Base-by-base conservation (phyloP, 2,329 filamentous ascomycete species). In the Penicillium glabrum region DNA sequence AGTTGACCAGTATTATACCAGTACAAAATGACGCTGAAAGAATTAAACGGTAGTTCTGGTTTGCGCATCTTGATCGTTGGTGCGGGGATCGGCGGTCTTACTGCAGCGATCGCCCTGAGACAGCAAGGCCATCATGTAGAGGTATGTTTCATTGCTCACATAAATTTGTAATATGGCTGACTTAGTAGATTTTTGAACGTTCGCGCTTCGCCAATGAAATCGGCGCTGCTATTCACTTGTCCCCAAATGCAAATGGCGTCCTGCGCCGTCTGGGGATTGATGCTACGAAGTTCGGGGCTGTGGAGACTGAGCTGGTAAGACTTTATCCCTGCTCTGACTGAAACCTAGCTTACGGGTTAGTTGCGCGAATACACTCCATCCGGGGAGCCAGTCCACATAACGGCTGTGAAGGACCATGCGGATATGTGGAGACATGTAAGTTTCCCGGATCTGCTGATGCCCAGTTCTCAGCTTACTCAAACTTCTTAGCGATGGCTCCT, bases 181-280 rank as follows among this genome's bases (percentile, higher is more conserved):
- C 13, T 51, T n/a, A 7, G 14, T 52, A 83, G 80, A 57, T 86
- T 0, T 82, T 79, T 49, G 84, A 87, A 61, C 80, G 84, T 65
- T 86, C 83, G 0, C 73, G 74, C 1, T 80, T 86, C 33, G 79
- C 80, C 16, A 80, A 75, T 50, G 85, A 87, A 68, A 72, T 78
- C 1, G 86, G 85, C 0, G 85, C 86, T 3, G 85, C 85, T 0
- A 79, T 88, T n/a, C 84, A 88, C 63, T 67, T 88, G 5, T 80
- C 83, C 0, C 84, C 86, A 0, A 89, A 89, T 63, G 75, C 80
- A 2, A 86, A 86, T 67, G 82, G 83, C 0, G 69, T 88, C 2
- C 72, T 89, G 4, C 69, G 71, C 11, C 70, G 77, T 31, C 68
- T 82, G 48, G 79, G 80, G 0, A 61, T 82, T 1, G 68, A 71